A percentile compares a stretch with the other conserved stretches of the same genome.
phyloP scores from a whole-genome alignment of 2,329 filamentous ascomycete species.

The Colletotrichum eleusines region DNA sequence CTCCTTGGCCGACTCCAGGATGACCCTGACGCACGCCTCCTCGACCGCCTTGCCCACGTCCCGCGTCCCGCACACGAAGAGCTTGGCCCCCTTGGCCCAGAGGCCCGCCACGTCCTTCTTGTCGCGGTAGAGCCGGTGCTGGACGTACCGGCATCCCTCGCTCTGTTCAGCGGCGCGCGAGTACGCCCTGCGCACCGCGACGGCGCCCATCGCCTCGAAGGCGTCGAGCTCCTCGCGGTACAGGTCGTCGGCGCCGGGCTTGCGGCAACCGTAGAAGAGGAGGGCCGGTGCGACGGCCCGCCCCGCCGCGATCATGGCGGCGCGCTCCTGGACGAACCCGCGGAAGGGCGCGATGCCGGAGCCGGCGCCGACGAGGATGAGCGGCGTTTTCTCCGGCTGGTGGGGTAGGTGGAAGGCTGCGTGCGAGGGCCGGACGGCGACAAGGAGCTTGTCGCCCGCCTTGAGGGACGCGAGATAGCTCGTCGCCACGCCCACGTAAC shows the following conservation, averaged over 20 bases:
- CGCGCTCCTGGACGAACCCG: constrained; percentile 43
- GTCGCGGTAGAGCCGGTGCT: constrained; percentile 56
- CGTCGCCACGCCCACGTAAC: constrained; percentile 70
- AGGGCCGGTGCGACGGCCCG: constrained; percentile 51
- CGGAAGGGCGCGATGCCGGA: constrained; percentile 53
- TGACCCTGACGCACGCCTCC: constrained; percentile 45
- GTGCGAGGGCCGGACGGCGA: constrained; percentile 62
- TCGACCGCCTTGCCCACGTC: constrained; percentile 57
- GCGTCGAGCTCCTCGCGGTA: constrained; percentile 57
- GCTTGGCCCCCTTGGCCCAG: constrained; percentile 57
- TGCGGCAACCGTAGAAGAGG: constrained; percentile 64
- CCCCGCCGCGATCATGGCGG: constrained; percentile 61
- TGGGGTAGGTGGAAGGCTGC: constrained; percentile 58
- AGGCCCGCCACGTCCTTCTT: constrained; percentile 48
- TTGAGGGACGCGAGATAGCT: constrained; percentile 67
- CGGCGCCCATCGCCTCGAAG: constrained; percentile 61
- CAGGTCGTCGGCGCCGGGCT: constrained; percentile 56
- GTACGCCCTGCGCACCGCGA: constrained; percentile 71
- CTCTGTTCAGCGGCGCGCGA: constrained; percentile 55
- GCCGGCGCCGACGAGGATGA: constrained; percentile 57
- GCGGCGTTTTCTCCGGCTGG: constrained; percentile 52
- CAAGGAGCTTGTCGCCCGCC: constrained; percentile 57
- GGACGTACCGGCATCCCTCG: constrained; percentile 62
- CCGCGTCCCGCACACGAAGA: constrained; percentile 72
- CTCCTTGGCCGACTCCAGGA: constrained; percentile 45